Conservation (phyloP, 306 rosid genomes). For the Hippophae gyantsensis region DNA sequence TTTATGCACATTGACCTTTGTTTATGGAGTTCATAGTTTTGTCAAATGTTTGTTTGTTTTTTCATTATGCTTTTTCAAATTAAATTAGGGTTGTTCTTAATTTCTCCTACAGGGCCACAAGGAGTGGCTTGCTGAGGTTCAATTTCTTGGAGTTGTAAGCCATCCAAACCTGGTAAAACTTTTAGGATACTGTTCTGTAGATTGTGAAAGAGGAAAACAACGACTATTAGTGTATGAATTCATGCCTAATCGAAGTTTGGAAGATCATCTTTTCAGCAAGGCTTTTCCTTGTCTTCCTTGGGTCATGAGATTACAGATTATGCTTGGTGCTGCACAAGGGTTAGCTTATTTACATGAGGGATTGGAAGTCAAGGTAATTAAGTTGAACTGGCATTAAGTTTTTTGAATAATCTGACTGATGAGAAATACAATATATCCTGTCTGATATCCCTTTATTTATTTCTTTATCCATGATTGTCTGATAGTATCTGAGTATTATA, state of each 20-base stretch:
- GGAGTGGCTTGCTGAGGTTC: conserved; percentile 97
- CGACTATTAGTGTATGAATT: conserved; percentile 74
- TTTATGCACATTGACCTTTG: no score
- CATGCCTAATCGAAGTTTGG: conserved; percentile 81
- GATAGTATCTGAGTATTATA: background rate
- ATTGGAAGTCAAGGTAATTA: conserved; percentile 67
- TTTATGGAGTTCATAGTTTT: no score
- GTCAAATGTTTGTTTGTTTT: background rate
- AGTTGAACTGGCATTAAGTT: background rate
- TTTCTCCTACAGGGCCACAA: conserved; percentile 65
- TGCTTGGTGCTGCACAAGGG: conserved; percentile 87
- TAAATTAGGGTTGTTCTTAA: conserved; percentile 4
- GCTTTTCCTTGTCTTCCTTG: conserved; percentile 46
- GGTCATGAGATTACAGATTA: conserved; percentile 68
- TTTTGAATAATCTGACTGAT: background rate
- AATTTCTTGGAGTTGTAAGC: conserved; percentile 68
- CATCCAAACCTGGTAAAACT: conserved; percentile 88
- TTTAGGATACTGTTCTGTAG: conserved; percentile 71
- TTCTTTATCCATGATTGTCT: background rate
- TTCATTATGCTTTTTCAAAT: background rate
- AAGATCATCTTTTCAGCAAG: conserved; percentile 71
- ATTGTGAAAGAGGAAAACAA: conserved; percentile 68
- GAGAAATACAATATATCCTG: background rate
- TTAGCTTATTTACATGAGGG: conserved; percentile 73
- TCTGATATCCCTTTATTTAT: background rate